These are phyloP conservation scores for Berkeleyomyces rouxiae DNA, from an alignment of 2,329 filamentous ascomycete genomes.

Conservation along the genomic window DNA sequence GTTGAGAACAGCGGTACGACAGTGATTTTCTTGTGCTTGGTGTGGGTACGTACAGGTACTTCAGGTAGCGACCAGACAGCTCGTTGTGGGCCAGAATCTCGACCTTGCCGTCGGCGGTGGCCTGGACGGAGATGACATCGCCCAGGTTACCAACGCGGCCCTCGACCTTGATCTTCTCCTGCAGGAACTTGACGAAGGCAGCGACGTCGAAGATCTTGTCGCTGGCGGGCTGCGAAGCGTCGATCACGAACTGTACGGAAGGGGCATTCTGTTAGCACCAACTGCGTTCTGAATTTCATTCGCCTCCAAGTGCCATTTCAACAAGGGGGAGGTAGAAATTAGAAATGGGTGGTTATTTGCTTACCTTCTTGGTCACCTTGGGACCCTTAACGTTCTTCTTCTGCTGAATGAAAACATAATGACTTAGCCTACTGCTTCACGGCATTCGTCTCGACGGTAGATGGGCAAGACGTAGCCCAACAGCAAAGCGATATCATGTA, in stretches of 20 bases:
- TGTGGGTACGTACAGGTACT: slow-evolving; percentile 70
- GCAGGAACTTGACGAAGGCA: slow-evolving; percentile 99
- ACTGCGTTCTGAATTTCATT: slow-evolving; percentile 11
- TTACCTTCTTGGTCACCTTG: slow-evolving; percentile 77
- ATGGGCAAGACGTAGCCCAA: slow-evolving; percentile 41
- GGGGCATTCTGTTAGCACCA: not conserved
- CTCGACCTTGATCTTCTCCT: slow-evolving; percentile 99
- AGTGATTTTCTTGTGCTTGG: too few species aligned
- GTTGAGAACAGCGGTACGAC: too few species aligned
- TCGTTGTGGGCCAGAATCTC: slow-evolving; percentile 95
- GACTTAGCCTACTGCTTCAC: slow-evolving; percentile 90
- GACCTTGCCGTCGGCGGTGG: slow-evolving; percentile 91
- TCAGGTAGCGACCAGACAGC: slow-evolving; percentile 96
- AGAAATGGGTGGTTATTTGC: slow-evolving; percentile 14
- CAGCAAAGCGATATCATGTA: slow-evolving; percentile 78
- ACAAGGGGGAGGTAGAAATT: slow-evolving; percentile 1
- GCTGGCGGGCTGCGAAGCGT: slow-evolving; percentile 91
- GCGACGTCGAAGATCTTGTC: slow-evolving; percentile 99
- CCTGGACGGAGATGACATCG: slow-evolving; percentile 76
- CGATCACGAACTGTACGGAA: slow-evolving; percentile 75
- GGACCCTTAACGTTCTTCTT: slow-evolving; percentile 46
- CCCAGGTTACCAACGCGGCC: slow-evolving; percentile 97
- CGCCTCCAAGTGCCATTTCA: not conserved
- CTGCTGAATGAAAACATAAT: slow-evolving; percentile 40
- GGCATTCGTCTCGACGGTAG: slow-evolving; percentile 24